These are phyloP conservation scores for Dactylellina drechsleri DNA, from an alignment of 2,329 filamentous ascomycete genomes.

Conservation along the genomic window DNA sequence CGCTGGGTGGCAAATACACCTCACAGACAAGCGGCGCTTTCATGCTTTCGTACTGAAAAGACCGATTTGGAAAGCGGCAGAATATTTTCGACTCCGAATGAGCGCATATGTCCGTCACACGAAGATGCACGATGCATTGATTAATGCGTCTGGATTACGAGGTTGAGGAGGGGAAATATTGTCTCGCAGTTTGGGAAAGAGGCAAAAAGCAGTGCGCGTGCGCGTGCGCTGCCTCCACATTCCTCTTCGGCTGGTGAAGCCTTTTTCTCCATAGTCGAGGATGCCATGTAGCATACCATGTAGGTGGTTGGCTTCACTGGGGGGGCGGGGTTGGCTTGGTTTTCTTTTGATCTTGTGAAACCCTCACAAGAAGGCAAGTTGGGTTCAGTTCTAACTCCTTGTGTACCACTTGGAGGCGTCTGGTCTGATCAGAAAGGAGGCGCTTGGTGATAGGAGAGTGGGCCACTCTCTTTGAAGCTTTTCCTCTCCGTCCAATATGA, in stretches of 20 bases:
- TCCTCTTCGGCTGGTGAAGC: constrained; percentile 19
- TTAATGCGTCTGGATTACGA: neutral
- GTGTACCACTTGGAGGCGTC: constrained; percentile 27
- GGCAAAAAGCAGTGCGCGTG: constrained; percentile 23
- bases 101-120: neutral
- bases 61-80: constrained; percentile 47
- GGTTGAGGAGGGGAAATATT: neutral
- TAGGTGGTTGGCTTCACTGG: neutral
- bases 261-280: constrained; percentile 17
- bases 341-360: constrained; percentile 40
- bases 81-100: constrained; percentile 1
- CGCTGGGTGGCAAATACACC: constrained; percentile 43
- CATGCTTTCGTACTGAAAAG: constrained; percentile 16
- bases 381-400: constrained; percentile 11
- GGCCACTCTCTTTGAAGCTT: neutral
- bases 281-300: neutral
- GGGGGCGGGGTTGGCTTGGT: constrained; percentile 7
- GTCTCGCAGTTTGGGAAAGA: neutral
- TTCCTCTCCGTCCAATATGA: neutral
- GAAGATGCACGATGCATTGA: no score
- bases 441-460: constrained; percentile 22
- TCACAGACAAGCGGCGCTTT: constrained; percentile 7
- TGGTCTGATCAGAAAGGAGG: constrained; percentile 10
- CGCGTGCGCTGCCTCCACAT: constrained; percentile 24
- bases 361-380: constrained; percentile 3